A percentile compares a stretch with the other conserved stretches of the same genome.
Evolutionary conservation across 768 basidiomycete genomes (phyloP).

Genomic region (Serendipita sp.): DNA sequence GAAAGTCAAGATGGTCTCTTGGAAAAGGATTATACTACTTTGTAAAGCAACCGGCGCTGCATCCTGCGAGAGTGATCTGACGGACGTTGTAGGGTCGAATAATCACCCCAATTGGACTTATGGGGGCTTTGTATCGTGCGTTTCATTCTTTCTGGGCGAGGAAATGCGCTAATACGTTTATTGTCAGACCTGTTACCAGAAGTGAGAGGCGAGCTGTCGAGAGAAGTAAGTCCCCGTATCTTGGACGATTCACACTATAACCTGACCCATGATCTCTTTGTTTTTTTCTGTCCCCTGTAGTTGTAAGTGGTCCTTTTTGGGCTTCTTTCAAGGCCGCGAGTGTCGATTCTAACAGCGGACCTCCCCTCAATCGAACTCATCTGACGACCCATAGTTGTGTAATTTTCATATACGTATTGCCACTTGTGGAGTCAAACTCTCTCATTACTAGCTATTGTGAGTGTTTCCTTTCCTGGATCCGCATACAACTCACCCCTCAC

Average conservation of each 20-base stretch:
- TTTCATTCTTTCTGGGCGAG: background rate
- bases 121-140: background rate
- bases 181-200: background rate
- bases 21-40: conserved; percentile 5
- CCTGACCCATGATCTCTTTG: no score
- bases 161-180: background rate
- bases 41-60: background rate
- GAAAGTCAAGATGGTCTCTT: background rate
- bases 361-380: background rate
- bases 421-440: background rate
- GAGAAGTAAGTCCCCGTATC: no score
- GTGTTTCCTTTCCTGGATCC: background rate
- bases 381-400: background rate
- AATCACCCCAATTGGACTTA: background rate
- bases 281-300: no score
- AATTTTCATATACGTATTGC: background rate
- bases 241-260: no score
- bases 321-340: background rate
- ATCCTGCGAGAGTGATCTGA: background rate
- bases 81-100: background rate
- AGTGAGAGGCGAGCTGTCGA: background rate
- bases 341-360: background rate
- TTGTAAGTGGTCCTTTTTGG: background rate
- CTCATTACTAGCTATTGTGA: background rate
- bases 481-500: background rate